These are phyloP conservation scores for Phytophthora tentaculata DNA, from an alignment of 352 stramenopile species.

Conservation along the genomic window DNA sequence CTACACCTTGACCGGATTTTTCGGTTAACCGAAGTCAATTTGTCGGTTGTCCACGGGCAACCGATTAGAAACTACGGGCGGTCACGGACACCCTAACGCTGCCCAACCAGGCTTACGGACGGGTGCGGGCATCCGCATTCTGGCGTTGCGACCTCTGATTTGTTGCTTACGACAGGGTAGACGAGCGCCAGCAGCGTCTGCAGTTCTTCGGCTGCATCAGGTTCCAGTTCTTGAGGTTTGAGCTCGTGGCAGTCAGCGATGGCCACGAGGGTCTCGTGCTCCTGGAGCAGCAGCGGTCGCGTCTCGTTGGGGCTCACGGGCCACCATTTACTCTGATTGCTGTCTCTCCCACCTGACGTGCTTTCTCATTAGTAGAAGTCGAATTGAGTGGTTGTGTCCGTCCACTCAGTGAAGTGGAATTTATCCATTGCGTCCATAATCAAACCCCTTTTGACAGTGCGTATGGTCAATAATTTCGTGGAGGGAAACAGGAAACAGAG, in stretches of 20 bases:
- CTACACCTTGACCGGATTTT: no score
- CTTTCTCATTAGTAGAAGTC: conserved; percentile 1
- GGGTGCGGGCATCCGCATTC: no score
- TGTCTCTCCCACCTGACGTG: not conserved
- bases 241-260: conserved; percentile 10
- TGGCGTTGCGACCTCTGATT: no score
- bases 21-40: no score
- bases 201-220: conserved; percentile 33
- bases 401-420: conserved; percentile 8
- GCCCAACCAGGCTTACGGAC: no score
- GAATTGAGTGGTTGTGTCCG: not conserved
- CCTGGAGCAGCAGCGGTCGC: conserved; percentile 5
- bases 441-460: no score
- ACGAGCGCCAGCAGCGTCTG: conserved; percentile 46
- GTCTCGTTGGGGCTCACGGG: conserved; percentile 5
- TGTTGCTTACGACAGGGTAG: conserved; percentile 36
- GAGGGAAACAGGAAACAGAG: no score
- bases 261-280: conserved; percentile 1
- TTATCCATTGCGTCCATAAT: no score
- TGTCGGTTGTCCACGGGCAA: no score
- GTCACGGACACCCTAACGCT: no score
- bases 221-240: conserved; percentile 26
- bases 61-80: no score
- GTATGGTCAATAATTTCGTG: no score
- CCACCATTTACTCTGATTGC: not conserved